Base-by-base conservation (phyloP, 2,329 filamentous ascomycete genomes). In the Aspergillus texensis region DNA sequence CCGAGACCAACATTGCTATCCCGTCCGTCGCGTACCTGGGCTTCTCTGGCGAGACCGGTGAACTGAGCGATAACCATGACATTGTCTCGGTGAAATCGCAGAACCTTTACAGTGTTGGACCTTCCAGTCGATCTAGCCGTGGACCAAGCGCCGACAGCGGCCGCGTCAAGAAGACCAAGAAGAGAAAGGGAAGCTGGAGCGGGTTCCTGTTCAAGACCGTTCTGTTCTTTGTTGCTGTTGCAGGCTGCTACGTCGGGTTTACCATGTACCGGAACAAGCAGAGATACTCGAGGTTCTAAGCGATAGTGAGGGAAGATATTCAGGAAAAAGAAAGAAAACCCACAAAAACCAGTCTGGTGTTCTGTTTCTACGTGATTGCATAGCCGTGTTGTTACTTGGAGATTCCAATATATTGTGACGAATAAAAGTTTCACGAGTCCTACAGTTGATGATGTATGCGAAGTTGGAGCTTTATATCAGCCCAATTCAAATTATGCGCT, bases 31-130 rank as follows among this genome's bases (percentile, higher is more conserved):
- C 86, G 32, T 90, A 89, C 76, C 79, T 90, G 6, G 88, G 88
- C 67, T 88, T 90, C 80, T 85, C 79, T 28, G 81, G 80, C 5
- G 94, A 98, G 83, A 98, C 95, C 19, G 95, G 95, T 74, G 94
- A 99, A 83, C 87, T 99, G 69, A 93, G 89, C 79, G 95, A 99
- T 82, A 97, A 97, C 84, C 94, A 97, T 84, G 95, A 99, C 81
- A 96, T 99, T 78, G 88, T 98, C 76, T 91, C 88, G 57, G 86
- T 99, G 72, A 84, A 89, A 67, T 90, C 94, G 62, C 91, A 91
- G 83, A 99, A 97, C 79, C 83, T 99, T 66, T 98, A 98, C 82
- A 89, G 86, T 64, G 54, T 70, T 61, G 67, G 72, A 53, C 68
- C 74, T 64, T 66, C 72, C 58, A 70, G 70, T 48, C 62, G 69